Evolutionary conservation across 2,329 filamentous ascomycete species (phyloP), one percentile per base, ranked within the genome.

Genomic region (Thielaviopsis cerberus): DNA sequence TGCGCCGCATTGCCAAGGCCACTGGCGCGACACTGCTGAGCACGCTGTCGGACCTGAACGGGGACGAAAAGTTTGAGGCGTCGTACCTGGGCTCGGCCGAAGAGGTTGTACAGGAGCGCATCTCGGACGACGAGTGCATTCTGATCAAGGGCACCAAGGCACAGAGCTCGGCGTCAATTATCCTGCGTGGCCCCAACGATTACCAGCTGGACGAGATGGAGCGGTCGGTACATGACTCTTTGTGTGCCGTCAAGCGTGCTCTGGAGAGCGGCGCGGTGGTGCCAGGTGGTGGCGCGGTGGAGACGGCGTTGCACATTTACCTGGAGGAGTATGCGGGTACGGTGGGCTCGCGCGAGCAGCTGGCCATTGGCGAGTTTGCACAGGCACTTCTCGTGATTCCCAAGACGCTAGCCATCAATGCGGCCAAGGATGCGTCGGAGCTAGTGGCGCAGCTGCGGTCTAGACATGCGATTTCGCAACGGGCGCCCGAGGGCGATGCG

Each of bases 181-280:
- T 98, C 65, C 85, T 98, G 57, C 87, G 92, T 60, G 92, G 92
- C 52, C 79, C 92, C 65, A 97, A 98, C 72, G 92, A 98, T 71
- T 97, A 86, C 74, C 88, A 88, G 61, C 81, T 98, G 27, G 92
- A 98, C 67, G 92, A 98, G 78, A 98, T 97, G 91, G 92, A 98
- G 78, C 86, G 92, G 63, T 97, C 92, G 1, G 83, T 98, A 20
- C 92, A 98, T 74, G 92, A 98, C 72, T 94, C 91, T 15, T 78
- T 98, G 53, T 96, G 88, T 64, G 92, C 92, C 53, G 90, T 98
- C 63, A 98, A 98, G 82, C 83, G 92, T 65, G 96, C 92, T 2
- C 78, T 98, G 7, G 92, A 98, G 75, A 95, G 88, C 67, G 92
- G 92, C 66, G 90, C 87, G 72, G 94, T 98, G 64, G 92, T 98